Evolutionary conservation across 2,329 filamentous ascomycete genomes (phyloP).

Genomic region (Scolecobasidium constrictum): DNA sequence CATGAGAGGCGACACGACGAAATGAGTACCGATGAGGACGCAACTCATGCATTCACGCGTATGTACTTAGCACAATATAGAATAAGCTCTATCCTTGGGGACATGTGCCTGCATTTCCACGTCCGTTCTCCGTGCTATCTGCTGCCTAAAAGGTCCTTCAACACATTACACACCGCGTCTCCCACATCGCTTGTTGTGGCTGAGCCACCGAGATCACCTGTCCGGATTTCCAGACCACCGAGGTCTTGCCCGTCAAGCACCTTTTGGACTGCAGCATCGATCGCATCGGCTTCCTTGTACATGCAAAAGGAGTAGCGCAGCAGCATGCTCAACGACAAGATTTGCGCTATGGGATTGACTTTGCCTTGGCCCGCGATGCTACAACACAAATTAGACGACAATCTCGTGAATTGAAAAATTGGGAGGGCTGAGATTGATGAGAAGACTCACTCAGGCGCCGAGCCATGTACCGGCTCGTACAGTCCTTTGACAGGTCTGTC

Average conservation of each 20-base stretch:
- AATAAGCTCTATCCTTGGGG: too few species aligned
- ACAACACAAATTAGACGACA: not conserved
- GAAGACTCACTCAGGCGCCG: slow-evolving; percentile 23
- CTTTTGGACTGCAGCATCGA: slow-evolving; percentile 3
- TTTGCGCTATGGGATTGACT: slow-evolving; percentile 21
- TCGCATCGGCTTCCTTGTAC: slow-evolving; percentile 2
- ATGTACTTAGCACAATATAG: too few species aligned
- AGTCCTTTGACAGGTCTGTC: slow-evolving; percentile 18
- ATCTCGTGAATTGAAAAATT: not conserved
- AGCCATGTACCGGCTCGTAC: slow-evolving; percentile 23
- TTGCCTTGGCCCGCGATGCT: slow-evolving; percentile 22
- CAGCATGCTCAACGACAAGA: slow-evolving; percentile 23
- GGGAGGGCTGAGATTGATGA: not conserved
- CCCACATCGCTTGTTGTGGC: slow-evolving; percentile 7
- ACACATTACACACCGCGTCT: slow-evolving; percentile 5
- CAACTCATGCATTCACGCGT: too few species aligned
- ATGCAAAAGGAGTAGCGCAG: slow-evolving; percentile 17
- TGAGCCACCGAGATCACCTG: slow-evolving; percentile 5
- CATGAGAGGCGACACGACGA: too few species aligned
- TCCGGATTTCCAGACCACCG: slow-evolving; percentile 5
- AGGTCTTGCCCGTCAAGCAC: slow-evolving; percentile 4
- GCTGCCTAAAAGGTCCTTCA: not conserved
- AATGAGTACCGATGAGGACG: too few species aligned
- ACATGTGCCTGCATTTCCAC: too few species aligned
- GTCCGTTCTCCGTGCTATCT: too few species aligned